Evolutionary conservation across 345 rosid genomes (phyloP), one percentile per base, ranked within the genome.

Genomic region (Heritiera littoralis): DNA sequence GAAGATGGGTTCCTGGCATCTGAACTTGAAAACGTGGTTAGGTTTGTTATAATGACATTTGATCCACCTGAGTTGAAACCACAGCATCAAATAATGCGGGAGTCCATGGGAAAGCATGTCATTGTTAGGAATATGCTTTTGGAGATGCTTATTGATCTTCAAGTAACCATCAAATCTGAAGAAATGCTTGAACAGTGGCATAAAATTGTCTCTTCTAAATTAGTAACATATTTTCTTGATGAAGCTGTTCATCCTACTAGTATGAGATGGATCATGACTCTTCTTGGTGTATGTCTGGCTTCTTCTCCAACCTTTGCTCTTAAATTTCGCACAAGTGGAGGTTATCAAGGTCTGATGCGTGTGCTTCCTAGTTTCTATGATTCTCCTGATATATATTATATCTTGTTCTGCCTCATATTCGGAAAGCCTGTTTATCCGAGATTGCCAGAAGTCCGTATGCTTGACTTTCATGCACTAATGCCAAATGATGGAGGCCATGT

Each of bases 221-320:
- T 97, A 88, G 89, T 97, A 60, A 92, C 97, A 66, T 97, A 94
- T 88, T 97, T 97, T 81, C 97, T 97, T 67, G 99, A 97, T 84
- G 99, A 94, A 92, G 95, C 98, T 88, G 98, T 90, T 63, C 99
- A 97, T 90, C 98, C 99, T 82, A 94, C 99, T 13, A 94, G 98
- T 72, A 97, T 97, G 98, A 93, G 99, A 89, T 93, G 99, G 98
- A 92, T 97, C 86, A 92, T 94, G 98, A 97, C 99, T 77, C 95
- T 97, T 79, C 98, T 97, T 55, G 99, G 99, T 65, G 97, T 90
- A 71, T 92, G 93, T 86, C 92, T 97, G 78, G 89, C 94, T 78
- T 90, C 98, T 86, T 97, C 99, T 79, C 91, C 94, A 52, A 96
- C 98, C 75, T 96, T 96, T 89, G 88, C 95, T 38, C 94, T 94